These are phyloP conservation scores for Hypomyces perniciosus DNA, from an alignment of 2,329 filamentous ascomycete genomes.

Conservation along the genomic window DNA sequence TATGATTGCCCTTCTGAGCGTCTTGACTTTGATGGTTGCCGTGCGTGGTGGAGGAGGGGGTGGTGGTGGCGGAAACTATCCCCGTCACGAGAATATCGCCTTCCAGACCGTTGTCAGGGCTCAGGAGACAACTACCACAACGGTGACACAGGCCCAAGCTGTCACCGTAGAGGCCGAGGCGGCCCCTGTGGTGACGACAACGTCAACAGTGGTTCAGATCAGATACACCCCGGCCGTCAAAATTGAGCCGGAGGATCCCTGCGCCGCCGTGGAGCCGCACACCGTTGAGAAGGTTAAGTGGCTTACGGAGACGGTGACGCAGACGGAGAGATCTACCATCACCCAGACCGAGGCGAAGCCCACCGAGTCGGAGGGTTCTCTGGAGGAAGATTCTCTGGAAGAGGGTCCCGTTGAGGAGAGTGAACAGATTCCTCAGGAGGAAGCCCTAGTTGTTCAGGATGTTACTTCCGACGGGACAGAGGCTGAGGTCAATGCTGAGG, in stretches of 20 bases:
- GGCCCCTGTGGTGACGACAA: not conserved
- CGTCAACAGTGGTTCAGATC: slow-evolving; percentile 1
- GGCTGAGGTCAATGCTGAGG: no score
- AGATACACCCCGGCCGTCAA: slow-evolving; percentile 7
- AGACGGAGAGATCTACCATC: slow-evolving; percentile 23
- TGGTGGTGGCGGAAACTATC: not conserved
- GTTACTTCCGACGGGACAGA: no score
- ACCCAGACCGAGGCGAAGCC: slow-evolving; percentile 20
- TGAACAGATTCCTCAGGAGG: no score
- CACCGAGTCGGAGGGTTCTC: slow-evolving; percentile 12
- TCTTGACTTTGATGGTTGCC: slow-evolving; percentile 49
- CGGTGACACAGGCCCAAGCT: slow-evolving; percentile 16
- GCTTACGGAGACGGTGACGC: slow-evolving; percentile 28
- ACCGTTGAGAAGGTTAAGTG: slow-evolving; percentile 15
- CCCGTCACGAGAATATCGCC: not conserved
- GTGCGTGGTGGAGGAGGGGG: slow-evolving; percentile 25
- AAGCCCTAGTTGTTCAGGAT: no score
- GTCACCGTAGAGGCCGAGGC: slow-evolving; percentile 5
- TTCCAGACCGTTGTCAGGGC: slow-evolving; percentile 27
- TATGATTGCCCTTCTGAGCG: slow-evolving; percentile 47
- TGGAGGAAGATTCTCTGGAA: no score
- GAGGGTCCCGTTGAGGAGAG: no score
- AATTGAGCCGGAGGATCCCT: slow-evolving; percentile 9
- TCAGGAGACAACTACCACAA: slow-evolving; percentile 20
- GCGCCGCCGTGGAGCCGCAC: slow-evolving; percentile 8